Evolutionary conservation across 2,329 filamentous ascomycete species (phyloP).

Genomic region (Fusarium cicatricum): DNA sequence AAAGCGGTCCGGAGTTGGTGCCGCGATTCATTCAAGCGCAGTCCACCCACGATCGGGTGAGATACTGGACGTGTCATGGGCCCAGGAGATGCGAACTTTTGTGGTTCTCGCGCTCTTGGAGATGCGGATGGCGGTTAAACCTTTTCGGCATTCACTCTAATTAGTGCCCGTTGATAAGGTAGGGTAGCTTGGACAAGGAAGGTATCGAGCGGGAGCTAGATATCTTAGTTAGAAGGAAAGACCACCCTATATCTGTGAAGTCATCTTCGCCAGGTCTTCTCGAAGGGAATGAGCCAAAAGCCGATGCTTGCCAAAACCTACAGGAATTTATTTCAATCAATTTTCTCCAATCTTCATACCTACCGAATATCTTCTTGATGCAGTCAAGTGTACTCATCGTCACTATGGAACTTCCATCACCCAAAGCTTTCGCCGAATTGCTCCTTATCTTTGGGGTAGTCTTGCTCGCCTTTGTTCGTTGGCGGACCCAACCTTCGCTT

Average conservation of each 20-base stretch:
- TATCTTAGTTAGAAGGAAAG: constrained; percentile 1
- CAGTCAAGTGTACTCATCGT: neutral
- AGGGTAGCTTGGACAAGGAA: neutral
- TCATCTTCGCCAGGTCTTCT: neutral
- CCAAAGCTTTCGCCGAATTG: constrained; percentile 14
- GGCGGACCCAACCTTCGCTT: constrained; percentile 11
- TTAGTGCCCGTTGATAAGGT: neutral
- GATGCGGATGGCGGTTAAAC: neutral
- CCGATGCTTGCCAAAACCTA: neutral
- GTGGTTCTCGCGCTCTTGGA: neutral
- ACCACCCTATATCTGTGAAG: constrained; percentile 1
- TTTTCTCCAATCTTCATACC: neutral
- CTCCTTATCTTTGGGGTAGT: constrained; percentile 11
- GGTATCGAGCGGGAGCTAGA: neutral
- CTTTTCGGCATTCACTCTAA: neutral
- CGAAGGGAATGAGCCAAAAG: too few relatives aligned
- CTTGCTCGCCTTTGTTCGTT: constrained; percentile 7
- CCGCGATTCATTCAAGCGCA: neutral
- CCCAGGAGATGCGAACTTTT: neutral
- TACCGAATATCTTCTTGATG: neutral
- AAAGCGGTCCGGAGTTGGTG: neutral
- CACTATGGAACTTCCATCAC: constrained; percentile 20
- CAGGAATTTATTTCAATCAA: neutral
- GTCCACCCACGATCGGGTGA: neutral
- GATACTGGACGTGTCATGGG: neutral